These are phyloP conservation scores for Coffea eugenioides DNA, from an alignment of 257 asterid species.

Conservation along the genomic window DNA sequence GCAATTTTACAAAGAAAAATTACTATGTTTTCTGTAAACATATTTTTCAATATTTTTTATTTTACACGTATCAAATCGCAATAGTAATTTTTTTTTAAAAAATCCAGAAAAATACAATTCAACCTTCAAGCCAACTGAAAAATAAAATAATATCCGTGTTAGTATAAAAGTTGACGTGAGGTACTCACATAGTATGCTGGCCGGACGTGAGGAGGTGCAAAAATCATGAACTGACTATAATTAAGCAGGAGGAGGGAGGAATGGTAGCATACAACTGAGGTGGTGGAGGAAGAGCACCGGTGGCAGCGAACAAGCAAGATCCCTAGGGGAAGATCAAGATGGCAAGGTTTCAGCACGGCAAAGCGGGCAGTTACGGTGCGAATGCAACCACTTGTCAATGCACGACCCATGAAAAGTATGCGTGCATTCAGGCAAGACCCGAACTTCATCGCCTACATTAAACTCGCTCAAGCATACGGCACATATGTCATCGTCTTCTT, in stretches of 20 bases:
- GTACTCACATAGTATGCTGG: background rate
- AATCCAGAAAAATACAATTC: too few species aligned
- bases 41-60: too few species aligned
- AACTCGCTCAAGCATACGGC: slow-evolving; percentile 37
- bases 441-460: slow-evolving; percentile 29
- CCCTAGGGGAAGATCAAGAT: background rate
- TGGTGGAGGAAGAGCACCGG: background rate
- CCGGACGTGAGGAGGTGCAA: background rate
- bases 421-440: slow-evolving; percentile 26
- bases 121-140: background rate
- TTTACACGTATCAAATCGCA: too few species aligned
- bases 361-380: slow-evolving; percentile 51
- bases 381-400: slow-evolving; percentile 47
- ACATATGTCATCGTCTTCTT: slow-evolving; percentile 37
- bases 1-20: too few species aligned
- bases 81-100: too few species aligned
- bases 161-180: background rate
- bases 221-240: too few species aligned
- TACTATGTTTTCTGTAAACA: too few species aligned
- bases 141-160: background rate
- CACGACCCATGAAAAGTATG: slow-evolving; percentile 33
- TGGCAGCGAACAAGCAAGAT: background rate
- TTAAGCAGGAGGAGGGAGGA: background rate
- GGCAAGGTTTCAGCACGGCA: slow-evolving; percentile 44
- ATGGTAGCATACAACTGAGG: background rate